These are phyloP conservation scores for Andrographis paniculata DNA, from an alignment of 305 asterid genomes.

Conservation along the genomic window DNA sequence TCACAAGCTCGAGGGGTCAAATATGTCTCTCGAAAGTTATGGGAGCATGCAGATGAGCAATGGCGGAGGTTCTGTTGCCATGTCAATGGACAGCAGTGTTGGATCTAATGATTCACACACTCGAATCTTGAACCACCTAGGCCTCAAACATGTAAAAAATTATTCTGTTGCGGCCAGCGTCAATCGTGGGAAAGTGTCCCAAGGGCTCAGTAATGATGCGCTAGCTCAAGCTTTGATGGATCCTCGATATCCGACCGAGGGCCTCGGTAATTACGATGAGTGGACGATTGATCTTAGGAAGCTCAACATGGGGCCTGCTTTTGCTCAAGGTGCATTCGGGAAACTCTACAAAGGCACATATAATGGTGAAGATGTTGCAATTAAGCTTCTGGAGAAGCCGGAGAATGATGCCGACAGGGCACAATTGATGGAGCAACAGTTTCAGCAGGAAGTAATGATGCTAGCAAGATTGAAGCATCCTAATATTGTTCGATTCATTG, in stretches of 20 bases:
- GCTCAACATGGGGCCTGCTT: conserved; percentile 94
- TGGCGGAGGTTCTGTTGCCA: conserved; percentile 97
- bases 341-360: conserved; percentile 88
- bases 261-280: conserved; percentile 86
- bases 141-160: conserved; percentile 75
- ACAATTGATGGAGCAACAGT: conserved; percentile 90
- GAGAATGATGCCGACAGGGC: conserved; percentile 80
- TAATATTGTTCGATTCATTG: conserved; percentile 88
- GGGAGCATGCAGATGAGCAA: conserved; percentile 91
- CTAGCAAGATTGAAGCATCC: conserved; percentile 83
- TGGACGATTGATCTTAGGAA: conserved; percentile 94
- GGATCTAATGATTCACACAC: conserved; percentile 91
- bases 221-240: conserved; percentile 89
- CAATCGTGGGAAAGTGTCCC: conserved; percentile 56
- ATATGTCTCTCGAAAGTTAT: conserved; percentile 85
- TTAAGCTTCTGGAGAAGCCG: conserved; percentile 91
- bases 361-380: conserved; percentile 90
- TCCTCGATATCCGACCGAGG: conserved; percentile 73
- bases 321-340: conserved; percentile 98
- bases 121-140: conserved; percentile 79
- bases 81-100: conserved; percentile 92
- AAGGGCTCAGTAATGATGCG: conserved; percentile 84
- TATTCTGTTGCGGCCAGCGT: conserved; percentile 81
- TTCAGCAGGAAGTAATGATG: conserved; percentile 98
- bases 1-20: conserved; percentile 93